Evolutionary conservation across 768 basidiomycete species (phyloP), one percentile per base, ranked within the genome.

Genomic region (Lyophyllum semitale): DNA sequence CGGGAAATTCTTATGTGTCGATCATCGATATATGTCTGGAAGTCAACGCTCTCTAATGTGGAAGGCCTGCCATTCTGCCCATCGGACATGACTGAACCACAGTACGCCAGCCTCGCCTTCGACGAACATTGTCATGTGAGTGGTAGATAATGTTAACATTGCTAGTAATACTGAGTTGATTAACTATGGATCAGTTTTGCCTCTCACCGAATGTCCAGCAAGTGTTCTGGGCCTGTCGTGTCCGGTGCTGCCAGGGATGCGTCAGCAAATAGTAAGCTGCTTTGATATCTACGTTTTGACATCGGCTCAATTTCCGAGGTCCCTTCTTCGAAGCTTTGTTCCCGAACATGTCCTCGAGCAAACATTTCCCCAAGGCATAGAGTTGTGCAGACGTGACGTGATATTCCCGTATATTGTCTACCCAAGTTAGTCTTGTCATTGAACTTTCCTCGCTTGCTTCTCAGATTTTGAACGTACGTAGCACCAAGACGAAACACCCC

Each of bases 171-270:
- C 38, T n/a, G 25, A 33, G 35, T 40, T 22, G 23, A 46, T 26
- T 25, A 17, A 35, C 38, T 23, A 15, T 18, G 1, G 38, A 8
- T 23, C 53, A 77, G 75, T 67, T 71, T 48, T 77, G 75, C 57
- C 50, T 68, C 18, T 60, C 63, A 5, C 47, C 59, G 3, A 64
- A 63, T n/a, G 66, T 71, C 25, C 64, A 66, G 23, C 66, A 70
- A 37, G 57, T 76, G 8, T 67, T 70, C 29, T 77, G 74, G 74
- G 55, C 63, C 17, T 74, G 71, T 44, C 73, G 74, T 8, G 63
- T 71, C 25, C 68, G 75, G 30, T 71, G 71, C 46, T 78, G 77
- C 56, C 65, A 62, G 38, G 63, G 61, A 33, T 78, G 77, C 43
- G 54, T 74, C 4, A 59, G 63, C 46, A 62, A 65, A 44, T 48